Evolutionary conservation across 768 basidiomycete genomes (phyloP).

Genomic region (Cyathus striatus): DNA sequence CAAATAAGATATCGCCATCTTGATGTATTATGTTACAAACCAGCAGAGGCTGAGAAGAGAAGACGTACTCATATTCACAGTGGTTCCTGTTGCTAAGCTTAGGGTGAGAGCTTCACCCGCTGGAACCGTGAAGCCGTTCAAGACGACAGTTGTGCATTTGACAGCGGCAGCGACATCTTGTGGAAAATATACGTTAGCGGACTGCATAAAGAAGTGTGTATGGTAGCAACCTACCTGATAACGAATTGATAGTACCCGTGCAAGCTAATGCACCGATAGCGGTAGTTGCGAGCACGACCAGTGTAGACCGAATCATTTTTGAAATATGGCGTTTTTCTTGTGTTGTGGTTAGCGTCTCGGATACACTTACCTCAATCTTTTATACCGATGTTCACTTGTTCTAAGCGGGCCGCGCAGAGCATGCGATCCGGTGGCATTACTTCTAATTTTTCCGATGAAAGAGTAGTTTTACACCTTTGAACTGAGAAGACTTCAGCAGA

Average conservation of each 20-base stretch:
- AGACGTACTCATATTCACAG: slow-evolving; percentile 46
- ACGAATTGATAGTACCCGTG: slow-evolving; percentile 50
- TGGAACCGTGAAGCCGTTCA: slow-evolving; percentile 53
- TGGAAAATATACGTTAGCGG: neutral
- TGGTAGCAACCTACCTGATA: slow-evolving; percentile 26
- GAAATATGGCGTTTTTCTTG: no score
- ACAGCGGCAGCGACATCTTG: slow-evolving; percentile 46
- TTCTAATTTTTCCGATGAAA: no score
- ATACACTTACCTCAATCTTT: no score
- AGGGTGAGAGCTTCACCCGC: slow-evolving; percentile 47
- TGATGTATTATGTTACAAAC: neutral
- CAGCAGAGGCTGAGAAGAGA: neutral
- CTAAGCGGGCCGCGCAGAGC: no score
- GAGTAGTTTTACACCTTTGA: no score
- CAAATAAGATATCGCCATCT: slow-evolving; percentile 60
- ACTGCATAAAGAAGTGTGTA: neutral
- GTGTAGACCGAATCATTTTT: no score
- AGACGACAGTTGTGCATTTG: slow-evolving; percentile 51
- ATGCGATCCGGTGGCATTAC: no score
- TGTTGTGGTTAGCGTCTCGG: no score
- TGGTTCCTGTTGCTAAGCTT: slow-evolving; percentile 38
- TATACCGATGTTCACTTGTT: no score
- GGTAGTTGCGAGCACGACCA: no score
- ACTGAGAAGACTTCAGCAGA: no score
- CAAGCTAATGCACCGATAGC: no score